Conservation (phyloP, 1,139 yeast genomes). For the Kodamaea suecica region DNA sequence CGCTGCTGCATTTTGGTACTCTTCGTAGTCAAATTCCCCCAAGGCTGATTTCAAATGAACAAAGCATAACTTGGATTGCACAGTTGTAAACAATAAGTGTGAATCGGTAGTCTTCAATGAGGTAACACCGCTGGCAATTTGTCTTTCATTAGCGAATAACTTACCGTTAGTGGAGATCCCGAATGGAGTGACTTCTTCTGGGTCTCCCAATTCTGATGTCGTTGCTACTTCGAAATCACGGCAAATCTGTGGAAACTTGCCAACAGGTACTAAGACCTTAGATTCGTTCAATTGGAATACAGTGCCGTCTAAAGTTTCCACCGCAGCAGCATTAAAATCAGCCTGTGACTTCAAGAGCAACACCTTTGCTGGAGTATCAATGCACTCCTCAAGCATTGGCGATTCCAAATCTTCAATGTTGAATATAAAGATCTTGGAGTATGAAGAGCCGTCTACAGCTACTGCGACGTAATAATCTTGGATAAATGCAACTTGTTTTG, state of each 20-base stretch:
- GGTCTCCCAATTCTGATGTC: constrained; percentile 7
- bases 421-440: constrained; percentile 50
- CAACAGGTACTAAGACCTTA: constrained; percentile 17
- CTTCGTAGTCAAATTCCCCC: constrained; percentile 16
- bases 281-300: constrained; percentile 39
- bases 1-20: constrained; percentile 22
- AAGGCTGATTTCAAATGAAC: constrained; percentile 58
- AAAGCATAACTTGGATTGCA: constrained; percentile 80
- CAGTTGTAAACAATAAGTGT: constrained; percentile 81
- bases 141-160: constrained; percentile 60
- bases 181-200: constrained; percentile 44
- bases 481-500: constrained; percentile 65
- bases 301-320: constrained; percentile 64
- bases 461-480: constrained; percentile 51
- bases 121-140: constrained; percentile 75
- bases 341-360: constrained; percentile 57
- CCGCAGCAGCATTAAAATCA: constrained; percentile 50
- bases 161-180: constrained; percentile 76
- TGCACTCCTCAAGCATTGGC: constrained; percentile 39
- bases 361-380: constrained; percentile 48
- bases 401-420: constrained; percentile 36
- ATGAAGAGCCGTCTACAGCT: constrained; percentile 49
- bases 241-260: constrained; percentile 68
- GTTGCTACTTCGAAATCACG: constrained; percentile 55
- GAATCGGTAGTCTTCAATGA: constrained; percentile 73